phyloP scores from a whole-genome alignment of 2,329 filamentous ascomycete genomes.

The Hymenoscyphus repandus region DNA sequence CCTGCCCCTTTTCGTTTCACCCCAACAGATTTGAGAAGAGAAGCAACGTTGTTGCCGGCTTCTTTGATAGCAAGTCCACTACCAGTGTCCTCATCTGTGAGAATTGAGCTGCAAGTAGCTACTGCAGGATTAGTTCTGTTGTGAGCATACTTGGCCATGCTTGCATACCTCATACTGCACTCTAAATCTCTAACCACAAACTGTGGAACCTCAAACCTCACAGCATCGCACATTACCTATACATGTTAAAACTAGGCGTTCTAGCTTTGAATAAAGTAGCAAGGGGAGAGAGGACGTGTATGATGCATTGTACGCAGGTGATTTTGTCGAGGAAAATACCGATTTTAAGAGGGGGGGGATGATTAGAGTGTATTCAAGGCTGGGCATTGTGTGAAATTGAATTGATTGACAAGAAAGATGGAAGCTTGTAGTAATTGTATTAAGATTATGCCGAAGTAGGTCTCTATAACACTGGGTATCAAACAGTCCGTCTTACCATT shows the following conservation, averaged over 20 bases:
- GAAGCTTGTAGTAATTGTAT: too few species aligned
- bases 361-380: neutral
- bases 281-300: neutral
- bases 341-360: neutral
- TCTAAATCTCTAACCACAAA: too few species aligned
- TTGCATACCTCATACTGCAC: too few species aligned
- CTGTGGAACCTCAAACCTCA: neutral
- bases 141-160: neutral
- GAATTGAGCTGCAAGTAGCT: conserved; percentile 1
- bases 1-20: conserved; percentile 7
- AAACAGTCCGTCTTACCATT: too few species aligned
- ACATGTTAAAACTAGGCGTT: neutral
- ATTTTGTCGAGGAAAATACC: neutral
- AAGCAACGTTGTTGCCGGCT: conserved; percentile 6
- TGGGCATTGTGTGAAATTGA: neutral
- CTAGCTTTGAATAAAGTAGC: neutral
- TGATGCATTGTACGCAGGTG: neutral
- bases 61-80: conserved; percentile 11
- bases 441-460: too few species aligned
- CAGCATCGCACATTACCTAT: neutral
- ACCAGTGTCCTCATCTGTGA: conserved; percentile 10
- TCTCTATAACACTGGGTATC: too few species aligned
- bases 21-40: conserved; percentile 8
- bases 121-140: neutral
- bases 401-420: too few species aligned